Evolutionary conservation across 2,329 filamentous ascomycete genomes (phyloP).

Genomic region (Raffaelea arxii): DNA sequence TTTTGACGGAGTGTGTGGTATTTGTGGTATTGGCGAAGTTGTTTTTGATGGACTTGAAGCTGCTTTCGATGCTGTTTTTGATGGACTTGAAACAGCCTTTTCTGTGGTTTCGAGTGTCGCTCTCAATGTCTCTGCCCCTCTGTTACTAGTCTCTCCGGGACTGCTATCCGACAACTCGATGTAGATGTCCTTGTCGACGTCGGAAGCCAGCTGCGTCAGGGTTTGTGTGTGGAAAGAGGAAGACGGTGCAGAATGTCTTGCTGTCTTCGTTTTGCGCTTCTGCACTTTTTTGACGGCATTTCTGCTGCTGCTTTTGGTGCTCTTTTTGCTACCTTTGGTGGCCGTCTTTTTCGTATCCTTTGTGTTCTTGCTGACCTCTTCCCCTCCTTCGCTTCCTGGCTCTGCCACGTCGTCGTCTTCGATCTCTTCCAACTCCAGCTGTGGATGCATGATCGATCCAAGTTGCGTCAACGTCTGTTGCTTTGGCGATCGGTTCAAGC

Average conservation of each 20-base stretch:
- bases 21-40: too few species aligned
- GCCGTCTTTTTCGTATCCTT: slow-evolving; percentile 15
- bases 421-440: slow-evolving; percentile 6
- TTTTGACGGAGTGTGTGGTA: background rate
- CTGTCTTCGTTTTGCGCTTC: too few species aligned
- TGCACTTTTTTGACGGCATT: too few species aligned
- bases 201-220: slow-evolving; percentile 21
- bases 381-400: background rate
- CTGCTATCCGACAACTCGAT: background rate
- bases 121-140: too few species aligned
- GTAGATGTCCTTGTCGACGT: slow-evolving; percentile 9
- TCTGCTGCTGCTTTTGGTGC: background rate
- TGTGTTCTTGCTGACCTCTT: background rate
- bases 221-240: slow-evolving; percentile 24
- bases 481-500: slow-evolving; percentile 10
- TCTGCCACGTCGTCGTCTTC: slow-evolving; percentile 15
- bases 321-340: background rate
- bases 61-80: too few species aligned
- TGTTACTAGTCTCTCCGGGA: too few species aligned
- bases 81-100: too few species aligned
- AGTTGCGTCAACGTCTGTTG: slow-evolving; percentile 27
- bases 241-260: too few species aligned
- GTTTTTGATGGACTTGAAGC: too few species aligned
- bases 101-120: too few species aligned
- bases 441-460: slow-evolving; percentile 13